These are phyloP conservation scores for Schizochytrium sp. DNA, from an alignment of 108 stramenopile species.

Conservation along the genomic window DNA sequence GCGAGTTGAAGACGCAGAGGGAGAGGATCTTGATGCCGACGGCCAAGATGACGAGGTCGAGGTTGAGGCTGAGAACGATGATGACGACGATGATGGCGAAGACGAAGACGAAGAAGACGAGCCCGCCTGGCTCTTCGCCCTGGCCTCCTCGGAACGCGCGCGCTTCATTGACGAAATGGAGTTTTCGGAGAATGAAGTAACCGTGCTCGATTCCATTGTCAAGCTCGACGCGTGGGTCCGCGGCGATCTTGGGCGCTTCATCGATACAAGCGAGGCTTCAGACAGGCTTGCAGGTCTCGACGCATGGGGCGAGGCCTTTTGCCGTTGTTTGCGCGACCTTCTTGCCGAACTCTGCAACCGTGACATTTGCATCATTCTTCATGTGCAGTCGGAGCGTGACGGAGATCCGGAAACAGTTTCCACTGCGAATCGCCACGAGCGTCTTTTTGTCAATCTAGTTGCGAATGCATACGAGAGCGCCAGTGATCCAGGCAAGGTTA, in stretches of 20 bases:
- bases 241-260: neutral
- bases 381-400: neutral
- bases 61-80: neutral
- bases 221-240: neutral
- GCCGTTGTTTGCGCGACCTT: neutral
- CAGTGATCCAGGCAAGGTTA: neutral
- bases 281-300: neutral
- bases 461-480: neutral
- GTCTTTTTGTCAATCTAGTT: neutral
- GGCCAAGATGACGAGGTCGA: neutral
- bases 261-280: neutral
- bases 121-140: neutral
- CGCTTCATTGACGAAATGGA: neutral
- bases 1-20: neutral
- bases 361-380: neutral
- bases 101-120: neutral
- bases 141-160: neutral
- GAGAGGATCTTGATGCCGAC: neutral
- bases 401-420: no score
- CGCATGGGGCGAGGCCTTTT: neutral
- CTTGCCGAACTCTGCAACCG: neutral
- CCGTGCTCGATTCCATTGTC: neutral
- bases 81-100: neutral
- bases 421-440: no score
- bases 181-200: neutral